A percentile compares a stretch with the other conserved stretches of the same genome.
Evolutionary conservation across 2,329 filamentous ascomycete species (phyloP).

Genomic region (Diplocarpon mali): DNA sequence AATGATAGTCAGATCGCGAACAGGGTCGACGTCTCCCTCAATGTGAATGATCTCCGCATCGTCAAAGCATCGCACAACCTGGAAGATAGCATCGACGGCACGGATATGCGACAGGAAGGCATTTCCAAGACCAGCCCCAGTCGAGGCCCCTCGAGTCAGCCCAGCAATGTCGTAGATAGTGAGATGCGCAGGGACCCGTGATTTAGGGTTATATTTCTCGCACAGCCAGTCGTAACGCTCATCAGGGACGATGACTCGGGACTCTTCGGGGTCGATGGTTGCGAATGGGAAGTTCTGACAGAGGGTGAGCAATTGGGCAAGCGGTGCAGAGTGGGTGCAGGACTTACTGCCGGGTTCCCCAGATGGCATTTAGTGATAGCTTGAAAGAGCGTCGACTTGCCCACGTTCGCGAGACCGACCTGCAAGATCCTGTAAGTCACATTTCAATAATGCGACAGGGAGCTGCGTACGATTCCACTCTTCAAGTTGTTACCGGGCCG

Average conservation of each 20-base stretch:
- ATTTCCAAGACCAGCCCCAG: constrained; percentile 94
- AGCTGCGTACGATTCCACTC: constrained; percentile 81
- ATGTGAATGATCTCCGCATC: constrained; percentile 99
- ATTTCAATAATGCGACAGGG: constrained; percentile 5
- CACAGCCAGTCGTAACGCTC: constrained; percentile 92
- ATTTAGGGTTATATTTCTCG: constrained; percentile 97
- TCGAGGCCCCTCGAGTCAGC: constrained; percentile 89
- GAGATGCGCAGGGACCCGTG: constrained; percentile 88
- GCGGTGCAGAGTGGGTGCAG: constrained; percentile 24
- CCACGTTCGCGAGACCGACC: constrained; percentile 98
- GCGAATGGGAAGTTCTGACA: constrained; percentile 91
- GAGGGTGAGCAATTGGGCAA: constrained; percentile 8
- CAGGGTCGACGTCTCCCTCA: constrained; percentile 94
- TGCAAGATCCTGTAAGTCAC: constrained; percentile 30
- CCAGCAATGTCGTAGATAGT: constrained; percentile 98
- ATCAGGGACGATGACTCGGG: constrained; percentile 93
- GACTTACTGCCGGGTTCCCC: constrained; percentile 85
- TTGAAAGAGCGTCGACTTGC: constrained; percentile 99
- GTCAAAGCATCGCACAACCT: constrained; percentile 94
- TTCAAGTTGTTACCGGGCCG: constrained; percentile 96
- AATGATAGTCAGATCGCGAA: constrained; percentile 91
- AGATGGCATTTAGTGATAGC: constrained; percentile 96
- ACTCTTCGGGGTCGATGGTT: constrained; percentile 97
- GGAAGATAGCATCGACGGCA: constrained; percentile 95
- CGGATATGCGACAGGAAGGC: constrained; percentile 97